Evolutionary conservation across 2,329 filamentous ascomycete species (phyloP).

Genomic region (Ophiostoma angusticollis): DNA sequence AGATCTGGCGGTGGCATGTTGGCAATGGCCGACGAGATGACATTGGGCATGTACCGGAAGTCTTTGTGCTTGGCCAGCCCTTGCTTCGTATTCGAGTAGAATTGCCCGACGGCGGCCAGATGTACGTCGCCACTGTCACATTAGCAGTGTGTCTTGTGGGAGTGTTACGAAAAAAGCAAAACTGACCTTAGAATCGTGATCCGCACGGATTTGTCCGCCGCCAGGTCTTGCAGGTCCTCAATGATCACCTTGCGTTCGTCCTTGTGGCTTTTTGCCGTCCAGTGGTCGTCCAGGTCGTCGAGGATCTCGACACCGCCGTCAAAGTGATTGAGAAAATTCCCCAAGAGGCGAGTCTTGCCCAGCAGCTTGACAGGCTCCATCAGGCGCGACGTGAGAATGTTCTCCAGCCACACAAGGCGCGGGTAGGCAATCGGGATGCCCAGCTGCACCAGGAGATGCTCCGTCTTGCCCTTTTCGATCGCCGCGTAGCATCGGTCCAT

Average conservation of each 20-base stretch:
- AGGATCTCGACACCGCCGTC: slow-evolving; percentile 86
- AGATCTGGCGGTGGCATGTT: slow-evolving; percentile 81
- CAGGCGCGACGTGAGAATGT: slow-evolving; percentile 65
- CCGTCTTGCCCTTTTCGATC: slow-evolving; percentile 69
- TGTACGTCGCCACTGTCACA: slow-evolving; percentile 71
- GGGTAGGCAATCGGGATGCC: slow-evolving; percentile 78
- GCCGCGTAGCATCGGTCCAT: slow-evolving; percentile 78
- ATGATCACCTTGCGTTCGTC: slow-evolving; percentile 75
- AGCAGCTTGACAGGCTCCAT: slow-evolving; percentile 86
- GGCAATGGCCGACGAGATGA: slow-evolving; percentile 87
- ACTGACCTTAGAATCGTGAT: slow-evolving; percentile 68
- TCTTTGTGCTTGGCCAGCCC: slow-evolving; percentile 74
- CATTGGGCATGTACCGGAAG: slow-evolving; percentile 91
- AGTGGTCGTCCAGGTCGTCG: slow-evolving; percentile 90
- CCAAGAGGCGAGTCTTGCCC: slow-evolving; percentile 67
- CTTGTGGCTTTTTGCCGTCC: slow-evolving; percentile 94
- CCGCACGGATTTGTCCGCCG: slow-evolving; percentile 81
- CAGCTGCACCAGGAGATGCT: slow-evolving; percentile 77
- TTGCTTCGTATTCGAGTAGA: slow-evolving; percentile 82
- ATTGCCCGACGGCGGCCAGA: slow-evolving; percentile 81
- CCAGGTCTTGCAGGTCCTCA: slow-evolving; percentile 83
- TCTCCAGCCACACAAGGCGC: slow-evolving; percentile 59
- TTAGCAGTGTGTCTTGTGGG: not conserved
- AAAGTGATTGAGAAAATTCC: slow-evolving; percentile 72
- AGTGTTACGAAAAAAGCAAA: slow-evolving; percentile 11